phyloP scores from a whole-genome alignment of 495 filamentous ascomycete species.

The Penicillium goetzii region DNA sequence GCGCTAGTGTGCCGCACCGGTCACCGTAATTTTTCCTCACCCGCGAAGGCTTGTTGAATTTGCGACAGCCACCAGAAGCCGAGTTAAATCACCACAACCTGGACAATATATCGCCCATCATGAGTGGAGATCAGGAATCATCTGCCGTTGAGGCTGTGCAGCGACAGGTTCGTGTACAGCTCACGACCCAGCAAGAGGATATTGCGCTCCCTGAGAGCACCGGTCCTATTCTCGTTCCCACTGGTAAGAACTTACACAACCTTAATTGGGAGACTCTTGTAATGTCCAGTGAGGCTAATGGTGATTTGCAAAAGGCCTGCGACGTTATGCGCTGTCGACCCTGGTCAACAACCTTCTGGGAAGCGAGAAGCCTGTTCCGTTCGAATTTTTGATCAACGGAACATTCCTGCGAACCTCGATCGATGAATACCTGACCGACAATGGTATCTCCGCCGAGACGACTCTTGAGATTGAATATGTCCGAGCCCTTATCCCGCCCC shows the following conservation, averaged over 20 bases:
- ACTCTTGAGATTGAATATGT: constrained; percentile 91
- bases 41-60: constrained; percentile 35
- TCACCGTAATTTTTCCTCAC: constrained; percentile 53
- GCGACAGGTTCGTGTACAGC: constrained; percentile 63
- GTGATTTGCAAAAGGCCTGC: constrained; percentile 60
- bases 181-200: constrained; percentile 61
- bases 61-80: constrained; percentile 36
- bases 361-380: constrained; percentile 77
- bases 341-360: constrained; percentile 91
- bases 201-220: constrained; percentile 63
- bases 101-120: constrained; percentile 26
- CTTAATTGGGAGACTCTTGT: constrained; percentile 3
- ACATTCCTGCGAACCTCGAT: constrained; percentile 85
- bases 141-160: constrained; percentile 38
- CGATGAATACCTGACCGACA: constrained; percentile 81
- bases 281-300: constrained; percentile 18
- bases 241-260: constrained; percentile 50
- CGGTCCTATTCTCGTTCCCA: constrained; percentile 66
- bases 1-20: constrained; percentile 50
- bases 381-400: constrained; percentile 95
- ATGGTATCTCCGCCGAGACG: constrained; percentile 86
- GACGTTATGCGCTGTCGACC: constrained; percentile 87
- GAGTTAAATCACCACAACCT: constrained; percentile 20
- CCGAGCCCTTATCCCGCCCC: constrained; percentile 82
- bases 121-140: constrained; percentile 37